Percentiles rank a stretch among this genome's conserved stretches.
These are phyloP conservation scores for Aspergillus sclerotiicarbonarius DNA, from an alignment of 495 filamentous ascomycete species.

Conservation along the genomic window DNA sequence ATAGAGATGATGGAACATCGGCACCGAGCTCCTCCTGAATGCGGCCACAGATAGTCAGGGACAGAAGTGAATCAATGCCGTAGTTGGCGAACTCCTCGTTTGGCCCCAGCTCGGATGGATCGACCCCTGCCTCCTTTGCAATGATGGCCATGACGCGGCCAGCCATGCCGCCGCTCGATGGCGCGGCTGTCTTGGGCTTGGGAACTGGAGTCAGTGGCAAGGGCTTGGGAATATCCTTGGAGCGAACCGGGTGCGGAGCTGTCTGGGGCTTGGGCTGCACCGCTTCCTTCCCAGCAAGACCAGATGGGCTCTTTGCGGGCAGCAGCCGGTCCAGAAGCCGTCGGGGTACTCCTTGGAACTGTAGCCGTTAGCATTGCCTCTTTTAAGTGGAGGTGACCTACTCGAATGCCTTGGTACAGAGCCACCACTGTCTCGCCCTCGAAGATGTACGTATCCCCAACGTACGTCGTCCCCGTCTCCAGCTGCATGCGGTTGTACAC, in stretches of 20 bases:
- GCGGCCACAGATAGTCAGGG: conserved; percentile 44
- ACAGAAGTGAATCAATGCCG: conserved; percentile 52
- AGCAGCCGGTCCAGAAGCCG: conserved; percentile 62
- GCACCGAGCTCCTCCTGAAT: conserved; percentile 48
- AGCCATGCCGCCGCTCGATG: conserved; percentile 23
- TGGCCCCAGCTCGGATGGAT: conserved; percentile 55
- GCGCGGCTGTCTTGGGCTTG: conserved; percentile 14
- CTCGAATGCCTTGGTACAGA: conserved; percentile 59
- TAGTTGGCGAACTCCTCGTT: conserved; percentile 46
- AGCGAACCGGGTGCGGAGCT: too few species aligned
- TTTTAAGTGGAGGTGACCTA: conserved; percentile 35
- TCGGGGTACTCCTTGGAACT: conserved; percentile 66
- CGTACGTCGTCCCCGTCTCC: conserved; percentile 36
- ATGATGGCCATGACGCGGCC: conserved; percentile 56
- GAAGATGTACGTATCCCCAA: conserved; percentile 52
- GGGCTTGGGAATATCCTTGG: conserved; percentile 20
- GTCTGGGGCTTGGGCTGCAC: too few species aligned
- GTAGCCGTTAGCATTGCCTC: conserved; percentile 11
- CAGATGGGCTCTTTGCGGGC: conserved; percentile 47
- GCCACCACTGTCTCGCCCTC: conserved; percentile 58
- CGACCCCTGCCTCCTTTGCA: conserved; percentile 63
- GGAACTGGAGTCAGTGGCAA: conserved; percentile 20
- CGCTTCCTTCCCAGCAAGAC: conserved; percentile 21
- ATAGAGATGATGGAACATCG: conserved; percentile 46
- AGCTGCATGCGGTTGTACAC: conserved; percentile 65